A percentile compares a stretch with the other conserved stretches of the same genome.
Conservation (phyloP, 805 yeast genomes). For the Yarrowia divulgata region DNA sequence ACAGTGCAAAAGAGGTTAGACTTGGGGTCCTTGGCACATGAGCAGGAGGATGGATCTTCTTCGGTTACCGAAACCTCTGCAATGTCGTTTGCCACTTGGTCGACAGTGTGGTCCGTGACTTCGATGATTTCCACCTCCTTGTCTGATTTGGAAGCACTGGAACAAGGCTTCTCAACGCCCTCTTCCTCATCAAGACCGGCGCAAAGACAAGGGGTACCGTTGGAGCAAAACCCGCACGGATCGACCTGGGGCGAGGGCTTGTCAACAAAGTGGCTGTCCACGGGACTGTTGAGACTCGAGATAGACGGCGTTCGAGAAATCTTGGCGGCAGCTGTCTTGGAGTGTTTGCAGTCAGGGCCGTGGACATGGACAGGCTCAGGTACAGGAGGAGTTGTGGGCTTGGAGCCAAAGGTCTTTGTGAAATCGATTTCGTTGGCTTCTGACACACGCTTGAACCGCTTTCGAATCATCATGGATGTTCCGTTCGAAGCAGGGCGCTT, state of each 20-base stretch:
- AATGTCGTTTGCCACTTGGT: conserved; percentile 19
- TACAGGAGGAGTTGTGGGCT: conserved; percentile 16
- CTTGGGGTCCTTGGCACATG: conserved; percentile 66
- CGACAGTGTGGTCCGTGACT: not conserved
- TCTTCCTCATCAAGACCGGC: conserved; percentile 53
- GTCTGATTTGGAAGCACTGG: not conserved
- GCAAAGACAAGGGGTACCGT: conserved; percentile 87
- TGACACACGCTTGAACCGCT: conserved; percentile 41
- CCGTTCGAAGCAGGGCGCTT: conserved; percentile 44
- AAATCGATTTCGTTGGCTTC: conserved; percentile 39
- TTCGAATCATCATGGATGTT: conserved; percentile 17
- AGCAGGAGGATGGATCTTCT: not conserved
- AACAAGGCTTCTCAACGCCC: not conserved
- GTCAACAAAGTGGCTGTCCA: conserved; percentile 27
- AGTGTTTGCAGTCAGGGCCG: conserved; percentile 30
- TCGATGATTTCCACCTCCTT: conserved; percentile 5
- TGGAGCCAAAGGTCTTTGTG: conserved; percentile 33
- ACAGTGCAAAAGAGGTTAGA: conserved; percentile 79
- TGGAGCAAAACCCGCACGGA: conserved; percentile 90
- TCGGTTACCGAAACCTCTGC: conserved; percentile 20
- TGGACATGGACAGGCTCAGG: conserved; percentile 22
- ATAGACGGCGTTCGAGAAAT: conserved; percentile 22
- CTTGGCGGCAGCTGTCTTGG: conserved; percentile 8
- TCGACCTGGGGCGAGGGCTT: conserved; percentile 52
- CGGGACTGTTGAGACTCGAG: conserved; percentile 21